Evolutionary conservation across 257 asterid genomes (phyloP).

Genomic region (Paraleonurus japonicus): DNA sequence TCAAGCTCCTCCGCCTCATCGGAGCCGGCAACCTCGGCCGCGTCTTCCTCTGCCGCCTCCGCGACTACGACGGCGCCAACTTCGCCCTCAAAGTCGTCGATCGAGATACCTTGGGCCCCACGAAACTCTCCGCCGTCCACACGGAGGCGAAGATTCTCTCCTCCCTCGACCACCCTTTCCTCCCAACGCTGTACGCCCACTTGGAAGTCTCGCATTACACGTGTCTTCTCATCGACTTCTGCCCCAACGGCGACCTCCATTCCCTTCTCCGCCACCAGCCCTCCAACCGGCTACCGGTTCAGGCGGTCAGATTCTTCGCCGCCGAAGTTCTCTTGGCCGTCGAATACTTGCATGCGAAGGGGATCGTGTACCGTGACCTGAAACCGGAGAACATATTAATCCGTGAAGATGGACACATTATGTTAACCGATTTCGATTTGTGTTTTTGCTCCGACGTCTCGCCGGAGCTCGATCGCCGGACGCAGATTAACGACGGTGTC

Average conservation of each 20-base stretch:
- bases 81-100: constrained; percentile 93
- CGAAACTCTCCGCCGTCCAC: constrained; percentile 67
- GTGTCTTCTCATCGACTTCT: constrained; percentile 75
- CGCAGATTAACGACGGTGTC: too few relatives aligned
- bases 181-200: constrained; percentile 89
- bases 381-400: constrained; percentile 85
- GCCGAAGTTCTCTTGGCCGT: constrained; percentile 73
- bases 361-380: constrained; percentile 82
- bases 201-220: constrained; percentile 82
- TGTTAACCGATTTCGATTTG: constrained; percentile 84
- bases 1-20: constrained; percentile 69
- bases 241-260: constrained; percentile 86
- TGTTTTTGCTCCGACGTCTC: constrained; percentile 63
- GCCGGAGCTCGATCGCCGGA: too few relatives aligned
- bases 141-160: constrained; percentile 78
- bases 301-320: constrained; percentile 64
- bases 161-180: constrained; percentile 74
- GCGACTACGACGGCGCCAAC: constrained; percentile 72
- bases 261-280: constrained; percentile 72
- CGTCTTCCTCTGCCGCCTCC: constrained; percentile 78
- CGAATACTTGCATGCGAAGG: constrained; percentile 73
- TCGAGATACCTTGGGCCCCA: constrained; percentile 53
- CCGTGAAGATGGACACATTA: constrained; percentile 81
- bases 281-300: constrained; percentile 37
- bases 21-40: constrained; percentile 94